Evolutionary conservation across 345 rosid genomes (phyloP).

Genomic region (Gynandropsis gynandra): DNA sequence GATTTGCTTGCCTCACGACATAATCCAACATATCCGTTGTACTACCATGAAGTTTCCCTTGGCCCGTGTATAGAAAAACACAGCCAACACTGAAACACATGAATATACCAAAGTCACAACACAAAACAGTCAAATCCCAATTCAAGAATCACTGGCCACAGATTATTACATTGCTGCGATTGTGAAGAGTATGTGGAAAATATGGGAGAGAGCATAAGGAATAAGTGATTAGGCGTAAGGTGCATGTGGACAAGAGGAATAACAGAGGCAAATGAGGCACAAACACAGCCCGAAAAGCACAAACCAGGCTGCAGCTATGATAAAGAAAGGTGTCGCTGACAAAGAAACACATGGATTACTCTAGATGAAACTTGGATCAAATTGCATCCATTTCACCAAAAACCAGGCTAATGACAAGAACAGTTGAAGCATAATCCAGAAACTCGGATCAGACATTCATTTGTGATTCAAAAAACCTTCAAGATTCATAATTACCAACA

Average conservation of each 20-base stretch:
- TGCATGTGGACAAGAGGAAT: constrained; percentile 64
- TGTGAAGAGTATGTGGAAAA: constrained; percentile 68
- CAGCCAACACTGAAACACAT: constrained; percentile 60
- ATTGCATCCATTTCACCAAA: too few species aligned
- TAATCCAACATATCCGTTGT: constrained; percentile 60
- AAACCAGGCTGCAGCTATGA: constrained; percentile 66
- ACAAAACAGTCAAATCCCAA: too few species aligned
- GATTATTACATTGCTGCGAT: constrained; percentile 64
- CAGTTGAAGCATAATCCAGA: too few species aligned
- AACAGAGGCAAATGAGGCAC: constrained; percentile 49
- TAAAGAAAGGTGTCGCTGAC: constrained; percentile 66
- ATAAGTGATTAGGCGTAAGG: constrained; percentile 72
- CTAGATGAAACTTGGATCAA: background rate
- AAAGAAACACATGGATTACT: constrained; percentile 65
- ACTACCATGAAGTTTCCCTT: constrained; percentile 68
- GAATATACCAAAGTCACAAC: background rate
- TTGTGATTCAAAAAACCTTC: too few species aligned
- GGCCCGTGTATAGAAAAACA: constrained; percentile 73
- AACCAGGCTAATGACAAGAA: too few species aligned
- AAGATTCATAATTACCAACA: too few species aligned
- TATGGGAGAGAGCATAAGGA: constrained; percentile 83
- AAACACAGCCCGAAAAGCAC: constrained; percentile 50
- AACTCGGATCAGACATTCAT: too few species aligned
- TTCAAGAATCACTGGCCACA: constrained; percentile 3
- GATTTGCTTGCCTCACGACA: constrained; percentile 58